Conservation (phyloP, 2,329 filamentous ascomycete genomes). For the Cladophialophora psammophila region DNA sequence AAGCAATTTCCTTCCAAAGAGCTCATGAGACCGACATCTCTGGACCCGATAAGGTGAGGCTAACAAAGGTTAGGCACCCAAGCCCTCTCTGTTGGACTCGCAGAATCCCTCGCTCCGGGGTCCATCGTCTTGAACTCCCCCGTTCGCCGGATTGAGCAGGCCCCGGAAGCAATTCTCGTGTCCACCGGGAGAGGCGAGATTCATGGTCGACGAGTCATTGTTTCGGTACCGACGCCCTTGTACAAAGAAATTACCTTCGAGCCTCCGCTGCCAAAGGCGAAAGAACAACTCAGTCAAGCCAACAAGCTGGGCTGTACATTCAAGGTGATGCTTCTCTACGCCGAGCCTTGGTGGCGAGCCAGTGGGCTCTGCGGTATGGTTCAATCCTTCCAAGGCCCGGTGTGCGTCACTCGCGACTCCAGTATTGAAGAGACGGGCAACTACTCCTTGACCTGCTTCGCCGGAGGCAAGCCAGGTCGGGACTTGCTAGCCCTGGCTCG, state of each 20-base stretch:
- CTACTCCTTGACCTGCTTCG: conserved; percentile 47
- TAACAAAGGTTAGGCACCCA: conserved; percentile 43
- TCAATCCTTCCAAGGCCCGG: conserved; percentile 56
- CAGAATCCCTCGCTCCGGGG: too few relatives aligned
- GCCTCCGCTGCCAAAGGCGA: conserved; percentile 54
- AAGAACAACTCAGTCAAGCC: conserved; percentile 46
- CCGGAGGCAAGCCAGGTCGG: conserved; percentile 29
- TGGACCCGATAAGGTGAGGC: too few relatives aligned
- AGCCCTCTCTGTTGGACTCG: too few relatives aligned
- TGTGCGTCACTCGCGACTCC: conserved; percentile 57
- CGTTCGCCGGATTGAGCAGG: conserved; percentile 45
- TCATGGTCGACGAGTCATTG: conserved; percentile 54
- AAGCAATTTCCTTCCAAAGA: conserved; percentile 44
- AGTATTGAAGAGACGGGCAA: conserved; percentile 40
- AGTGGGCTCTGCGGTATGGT: conserved; percentile 47
- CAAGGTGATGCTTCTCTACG: conserved; percentile 58
- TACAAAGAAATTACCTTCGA: conserved; percentile 56
- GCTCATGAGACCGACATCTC: not conserved
- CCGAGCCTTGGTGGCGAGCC: conserved; percentile 54
- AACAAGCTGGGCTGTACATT: conserved; percentile 57
- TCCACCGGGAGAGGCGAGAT: conserved; percentile 43
- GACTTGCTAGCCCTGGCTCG: too few relatives aligned
- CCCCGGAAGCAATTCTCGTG: conserved; percentile 34
- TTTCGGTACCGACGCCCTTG: conserved; percentile 57
- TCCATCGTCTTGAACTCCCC: conserved; percentile 42